Base-by-base conservation (phyloP, 2,329 filamentous ascomycete genomes). In the Neospermospora avenae region DNA sequence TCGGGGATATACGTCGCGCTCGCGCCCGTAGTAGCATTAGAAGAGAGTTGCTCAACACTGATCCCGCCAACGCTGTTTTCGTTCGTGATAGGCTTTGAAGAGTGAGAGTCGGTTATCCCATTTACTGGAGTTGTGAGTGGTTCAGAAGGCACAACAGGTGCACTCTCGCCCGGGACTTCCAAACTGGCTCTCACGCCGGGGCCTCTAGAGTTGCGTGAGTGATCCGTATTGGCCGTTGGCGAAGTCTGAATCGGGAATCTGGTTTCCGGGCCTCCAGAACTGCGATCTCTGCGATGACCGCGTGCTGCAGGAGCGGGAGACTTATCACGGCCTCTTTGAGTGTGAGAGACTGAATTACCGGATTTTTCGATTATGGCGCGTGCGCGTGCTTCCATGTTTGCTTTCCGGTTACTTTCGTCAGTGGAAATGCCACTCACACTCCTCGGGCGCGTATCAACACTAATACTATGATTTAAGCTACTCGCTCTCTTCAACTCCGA, bases 381-480 rank as follows among this genome's bases (percentile, higher is more conserved):
- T 73, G 91, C 90, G 55, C 95, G 87, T 73, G 96, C 95, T 76
- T 98, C 93, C 86, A 96, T 93, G 67, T 96, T 87, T 46, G 91
- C 91, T 70, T 92, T 91, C 62, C 95, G 89, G 75, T 96, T 96
- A 77, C 91, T 96, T 79, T 99, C 95, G 72, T 99, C 92, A 0
- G 92, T 96, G 73, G 91, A 96, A 70, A 97, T 90, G 31, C 93
- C 93, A 73, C 91, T 96, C 70, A 97, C 90, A 31, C 93, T 93
- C 51, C 95, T 88, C 24, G 90, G 89, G 44, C 91, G 64, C 76
- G 63, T 77, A 52, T 78, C 78, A n/a, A 80, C 78, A 42, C 78
- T 77, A 1, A 87, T 87, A n/a, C 83, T 83, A 68, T 89, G 85
- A 13, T 81, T 85, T 18, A 90, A 80, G 10, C 84, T 84, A 45